Percentiles rank a stretch among this genome's conserved stretches.
Conservation (phyloP, 331 rosid species). For the Malus hybrid region DNA sequence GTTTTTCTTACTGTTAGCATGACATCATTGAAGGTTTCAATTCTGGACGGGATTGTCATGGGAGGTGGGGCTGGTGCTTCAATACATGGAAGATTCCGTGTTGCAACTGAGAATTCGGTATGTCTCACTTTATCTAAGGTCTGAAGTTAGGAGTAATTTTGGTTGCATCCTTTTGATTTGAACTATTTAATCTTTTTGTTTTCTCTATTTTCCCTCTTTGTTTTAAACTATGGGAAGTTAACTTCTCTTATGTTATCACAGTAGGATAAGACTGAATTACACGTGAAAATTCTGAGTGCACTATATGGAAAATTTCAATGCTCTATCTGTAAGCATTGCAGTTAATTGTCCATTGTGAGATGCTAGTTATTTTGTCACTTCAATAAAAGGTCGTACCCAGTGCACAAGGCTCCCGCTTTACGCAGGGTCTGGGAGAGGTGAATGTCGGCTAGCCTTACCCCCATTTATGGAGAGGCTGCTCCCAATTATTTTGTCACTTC, state of each 20-base stretch:
- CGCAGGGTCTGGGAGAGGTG: too few relatives aligned
- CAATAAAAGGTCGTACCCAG: too few relatives aligned
- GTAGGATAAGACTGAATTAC: background rate
- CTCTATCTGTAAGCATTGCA: background rate
- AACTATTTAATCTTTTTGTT: background rate
- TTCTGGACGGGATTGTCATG: conserved; percentile 91
- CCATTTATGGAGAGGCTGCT: too few relatives aligned
- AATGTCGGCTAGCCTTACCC: too few relatives aligned
- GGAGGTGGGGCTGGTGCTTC: conserved; percentile 99
- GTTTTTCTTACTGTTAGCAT: conserved; percentile 12
- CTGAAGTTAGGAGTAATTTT: background rate
- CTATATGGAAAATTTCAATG: background rate
- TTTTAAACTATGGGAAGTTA: background rate
- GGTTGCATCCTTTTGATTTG: background rate
- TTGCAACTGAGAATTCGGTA: conserved; percentile 88
- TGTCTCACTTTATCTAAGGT: background rate
- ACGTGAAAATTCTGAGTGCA: background rate
- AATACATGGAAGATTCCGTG: conserved; percentile 81
- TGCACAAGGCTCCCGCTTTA: too few relatives aligned
- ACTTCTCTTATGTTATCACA: background rate
- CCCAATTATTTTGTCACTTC: background rate
- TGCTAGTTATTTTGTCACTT: background rate
- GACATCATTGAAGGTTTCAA: conserved; percentile 61
- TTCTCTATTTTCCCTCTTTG: background rate
- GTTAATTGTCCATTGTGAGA: background rate